Evolutionary conservation across 305 asterid genomes (phyloP).

Genomic region (Plantago coronopus): DNA sequence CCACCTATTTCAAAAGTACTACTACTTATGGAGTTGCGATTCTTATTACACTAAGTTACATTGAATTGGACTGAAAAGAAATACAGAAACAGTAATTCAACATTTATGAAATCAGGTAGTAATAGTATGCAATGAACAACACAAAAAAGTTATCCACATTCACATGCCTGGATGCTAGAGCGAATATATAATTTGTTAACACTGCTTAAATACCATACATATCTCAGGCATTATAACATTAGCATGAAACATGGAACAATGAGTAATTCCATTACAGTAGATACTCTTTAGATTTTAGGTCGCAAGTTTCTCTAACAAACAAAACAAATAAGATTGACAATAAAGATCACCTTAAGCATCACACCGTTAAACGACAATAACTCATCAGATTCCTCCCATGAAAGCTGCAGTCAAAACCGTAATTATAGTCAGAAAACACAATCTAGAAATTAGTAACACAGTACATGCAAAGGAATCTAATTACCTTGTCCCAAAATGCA

Average conservation of each 20-base stretch:
- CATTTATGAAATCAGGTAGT: too few species aligned
- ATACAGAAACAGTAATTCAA: too few species aligned
- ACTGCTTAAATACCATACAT: too few species aligned
- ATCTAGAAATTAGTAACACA: slow-evolving; percentile 23
- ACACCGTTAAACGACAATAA: slow-evolving; percentile 56
- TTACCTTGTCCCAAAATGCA: slow-evolving; percentile 94
- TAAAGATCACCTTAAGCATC: slow-evolving; percentile 58
- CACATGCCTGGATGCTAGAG: too few species aligned
- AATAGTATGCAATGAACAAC: too few species aligned
- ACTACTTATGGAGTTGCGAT: neutral
- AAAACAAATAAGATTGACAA: slow-evolving; percentile 13
- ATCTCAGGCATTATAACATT: too few species aligned
- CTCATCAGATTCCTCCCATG: slow-evolving; percentile 68
- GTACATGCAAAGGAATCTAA: slow-evolving; percentile 16
- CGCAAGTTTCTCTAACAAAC: neutral
- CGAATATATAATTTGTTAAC: too few species aligned
- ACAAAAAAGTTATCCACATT: too few species aligned
- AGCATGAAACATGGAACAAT: too few species aligned
- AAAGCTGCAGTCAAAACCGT: slow-evolving; percentile 49
- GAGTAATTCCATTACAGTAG: too few species aligned
- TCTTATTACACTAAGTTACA: neutral
- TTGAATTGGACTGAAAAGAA: too few species aligned
- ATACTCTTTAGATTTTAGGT: too few species aligned
- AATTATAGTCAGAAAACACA: slow-evolving; percentile 17
- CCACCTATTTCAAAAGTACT: neutral